Evolutionary conservation across 75 land plant genomes (phyloP).

Genomic region (Pinus tabuliformis): DNA sequence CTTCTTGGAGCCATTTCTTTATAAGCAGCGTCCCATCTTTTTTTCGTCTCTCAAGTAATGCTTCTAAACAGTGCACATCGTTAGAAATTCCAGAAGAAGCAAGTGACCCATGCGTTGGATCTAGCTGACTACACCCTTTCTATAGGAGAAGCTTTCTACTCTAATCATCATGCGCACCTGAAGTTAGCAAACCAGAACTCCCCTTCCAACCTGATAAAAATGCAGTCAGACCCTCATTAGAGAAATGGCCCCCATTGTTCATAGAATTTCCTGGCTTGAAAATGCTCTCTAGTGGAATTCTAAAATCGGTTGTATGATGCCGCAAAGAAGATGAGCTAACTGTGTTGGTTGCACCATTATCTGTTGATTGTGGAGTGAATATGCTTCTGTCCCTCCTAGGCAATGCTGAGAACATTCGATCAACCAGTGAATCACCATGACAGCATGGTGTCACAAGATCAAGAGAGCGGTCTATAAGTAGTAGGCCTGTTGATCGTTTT

Average conservation of each 20-base stretch:
- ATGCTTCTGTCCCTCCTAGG: no score
- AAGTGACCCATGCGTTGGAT: conserved; percentile 62
- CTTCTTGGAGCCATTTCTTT: conserved; percentile 81
- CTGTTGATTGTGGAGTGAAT: conserved; percentile 1
- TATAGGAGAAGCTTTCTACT: conserved; percentile 7
- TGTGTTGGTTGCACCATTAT: conserved; percentile 15
- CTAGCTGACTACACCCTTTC: conserved; percentile 6
- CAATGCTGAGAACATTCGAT: no score
- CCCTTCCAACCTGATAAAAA: no score
- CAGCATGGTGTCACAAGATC: no score
- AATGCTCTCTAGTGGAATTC: conserved; percentile 26
- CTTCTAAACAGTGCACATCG: conserved; percentile 65
- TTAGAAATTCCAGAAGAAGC: conserved; percentile 45
- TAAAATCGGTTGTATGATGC: conserved; percentile 52
- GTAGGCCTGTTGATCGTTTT: no score
- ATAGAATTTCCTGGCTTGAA: no score
- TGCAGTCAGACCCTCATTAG: no score
- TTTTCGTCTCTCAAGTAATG: conserved; percentile 67
- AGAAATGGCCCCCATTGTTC: no score
- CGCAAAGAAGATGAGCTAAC: conserved; percentile 13
- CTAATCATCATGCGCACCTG: conserved; percentile 12
- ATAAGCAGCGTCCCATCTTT: conserved; percentile 76
- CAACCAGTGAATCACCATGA: no score
- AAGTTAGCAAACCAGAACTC: no score
- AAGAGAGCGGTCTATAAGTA: no score